Evolutionary conservation across 306 rosid species (phyloP).

Genomic region (Betula pendula): DNA sequence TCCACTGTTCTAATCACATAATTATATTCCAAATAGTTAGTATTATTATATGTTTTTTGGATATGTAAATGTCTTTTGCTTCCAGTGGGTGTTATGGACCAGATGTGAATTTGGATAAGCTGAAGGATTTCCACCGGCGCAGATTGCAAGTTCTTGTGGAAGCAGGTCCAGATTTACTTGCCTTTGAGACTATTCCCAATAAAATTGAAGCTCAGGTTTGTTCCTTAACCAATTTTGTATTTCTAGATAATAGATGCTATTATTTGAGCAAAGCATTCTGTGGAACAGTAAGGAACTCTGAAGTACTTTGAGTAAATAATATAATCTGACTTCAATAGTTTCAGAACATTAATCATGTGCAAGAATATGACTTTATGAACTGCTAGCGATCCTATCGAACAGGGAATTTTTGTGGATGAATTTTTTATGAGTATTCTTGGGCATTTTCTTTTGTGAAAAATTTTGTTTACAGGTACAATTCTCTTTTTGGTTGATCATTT

Average conservation of each 20-base stretch:
- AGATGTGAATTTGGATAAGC: conserved; percentile 57
- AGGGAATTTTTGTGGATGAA: neutral
- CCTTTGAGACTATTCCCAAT: conserved; percentile 89
- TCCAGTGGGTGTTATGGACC: conserved; percentile 73
- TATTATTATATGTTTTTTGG: neutral
- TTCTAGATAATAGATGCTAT: neutral
- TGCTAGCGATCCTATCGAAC: neutral
- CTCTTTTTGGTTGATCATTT: too few relatives aligned
- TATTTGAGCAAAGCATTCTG: neutral
- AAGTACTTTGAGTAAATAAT: neutral
- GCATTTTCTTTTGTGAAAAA: too few relatives aligned
- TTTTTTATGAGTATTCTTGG: too few relatives aligned
- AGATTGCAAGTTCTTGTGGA: conserved; percentile 75
- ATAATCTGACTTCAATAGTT: too few relatives aligned
- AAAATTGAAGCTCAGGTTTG: conserved; percentile 82
- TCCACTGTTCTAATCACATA: neutral
- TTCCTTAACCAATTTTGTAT: neutral
- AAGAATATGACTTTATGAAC: neutral
- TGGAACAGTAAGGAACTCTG: neutral
- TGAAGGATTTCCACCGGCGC: conserved; percentile 87
- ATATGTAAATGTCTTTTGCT: conserved; percentile 6
- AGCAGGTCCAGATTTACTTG: conserved; percentile 85
- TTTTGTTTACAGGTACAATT: too few relatives aligned
- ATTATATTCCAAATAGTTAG: neutral
- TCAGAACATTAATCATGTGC: neutral